Base-by-base conservation (phyloP, 2,329 filamentous ascomycete species). In the Pseudocercospora musae region DNA sequence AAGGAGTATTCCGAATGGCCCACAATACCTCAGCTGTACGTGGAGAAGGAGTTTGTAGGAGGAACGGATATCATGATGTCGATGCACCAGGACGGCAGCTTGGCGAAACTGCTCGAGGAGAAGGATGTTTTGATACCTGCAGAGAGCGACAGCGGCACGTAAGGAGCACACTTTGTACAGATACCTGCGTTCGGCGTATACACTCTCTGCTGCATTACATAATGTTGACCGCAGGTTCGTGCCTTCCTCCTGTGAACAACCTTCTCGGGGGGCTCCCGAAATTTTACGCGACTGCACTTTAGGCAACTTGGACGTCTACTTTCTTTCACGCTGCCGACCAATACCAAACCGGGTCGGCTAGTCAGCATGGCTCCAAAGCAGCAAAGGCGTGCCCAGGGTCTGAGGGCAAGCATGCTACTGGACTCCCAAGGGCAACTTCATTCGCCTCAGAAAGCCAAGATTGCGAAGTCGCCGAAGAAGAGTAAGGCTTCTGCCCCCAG, bases 1-100 rank as follows among this genome's bases (percentile, higher is more conserved):
- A 99, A 99, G 81, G 94, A 99, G 79, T 99, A 95, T 82, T 96
- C 93, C 1, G 95, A 98, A 76, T 99, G 95, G 95, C 95, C 95
- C 13, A 99, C 95, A 20, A 98, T 99, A 75, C 95, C 95, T 6
- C 95, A 99, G 78, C 84, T 99, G 18, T 99, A 98, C 78, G 84
- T 99, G 57, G 87, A 96, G 66, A 94, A 94, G 80, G 94, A 99
- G 76, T 99, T 99, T 75, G 83, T 99, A 52, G 95, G 95, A 59
- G 95, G 95, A n/a, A 97, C 93, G 76, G 95, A 99, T 78, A 99
- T 99, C 68, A 78, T 99, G 71, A 89, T 98, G 76, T 90, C 89
- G 2, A 98, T 99, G 95, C 94, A 98, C 80, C 91, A 97, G 79
- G 96, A 91, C 74, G 95, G 95, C 27, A 92, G 96, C 70, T 80